Percentiles rank a stretch among this genome's conserved stretches.
Conservation (phyloP, 78 protist species). For the Dictyostelium brefeldianum region DNA sequence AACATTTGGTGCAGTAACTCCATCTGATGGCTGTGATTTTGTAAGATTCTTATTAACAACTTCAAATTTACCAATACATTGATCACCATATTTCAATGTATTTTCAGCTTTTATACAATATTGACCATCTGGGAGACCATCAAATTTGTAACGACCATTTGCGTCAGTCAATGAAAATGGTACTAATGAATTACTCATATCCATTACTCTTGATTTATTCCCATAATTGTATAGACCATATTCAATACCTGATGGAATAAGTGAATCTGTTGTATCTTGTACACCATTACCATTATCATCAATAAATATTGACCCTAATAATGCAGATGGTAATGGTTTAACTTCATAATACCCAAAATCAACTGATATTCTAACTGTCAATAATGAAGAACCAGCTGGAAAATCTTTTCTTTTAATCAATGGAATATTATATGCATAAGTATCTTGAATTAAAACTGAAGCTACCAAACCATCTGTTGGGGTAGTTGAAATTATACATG, state of each 20-base stretch:
- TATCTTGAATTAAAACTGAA: not conserved
- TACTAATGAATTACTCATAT: not conserved
- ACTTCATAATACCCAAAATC: not conserved
- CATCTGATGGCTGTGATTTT: not conserved
- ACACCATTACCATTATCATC: constrained; percentile 9
- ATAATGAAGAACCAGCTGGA: not conserved
- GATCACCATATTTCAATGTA: not conserved
- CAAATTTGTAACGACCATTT: not conserved
- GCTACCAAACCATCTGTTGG: not conserved
- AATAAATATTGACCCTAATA: not conserved
- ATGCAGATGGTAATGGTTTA: not conserved
- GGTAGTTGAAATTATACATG: not conserved
- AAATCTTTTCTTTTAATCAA: not conserved
- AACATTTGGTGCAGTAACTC: not conserved
- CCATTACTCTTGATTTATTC: not conserved
- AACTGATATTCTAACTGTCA: not conserved
- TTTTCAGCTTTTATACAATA: not conserved
- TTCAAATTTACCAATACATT: constrained; percentile 2
- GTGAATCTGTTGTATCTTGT: not conserved
- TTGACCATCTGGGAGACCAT: no score
- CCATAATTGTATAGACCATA: not conserved
- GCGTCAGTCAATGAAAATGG: not conserved
- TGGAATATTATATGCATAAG: constrained; percentile 35
- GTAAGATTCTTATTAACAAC: not conserved
- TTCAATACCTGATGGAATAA: not conserved